Evolutionary conservation across 2,329 filamentous ascomycete genomes (phyloP), one percentile per base, ranked within the genome.

Genomic region (Fusarium albosuccineum): DNA sequence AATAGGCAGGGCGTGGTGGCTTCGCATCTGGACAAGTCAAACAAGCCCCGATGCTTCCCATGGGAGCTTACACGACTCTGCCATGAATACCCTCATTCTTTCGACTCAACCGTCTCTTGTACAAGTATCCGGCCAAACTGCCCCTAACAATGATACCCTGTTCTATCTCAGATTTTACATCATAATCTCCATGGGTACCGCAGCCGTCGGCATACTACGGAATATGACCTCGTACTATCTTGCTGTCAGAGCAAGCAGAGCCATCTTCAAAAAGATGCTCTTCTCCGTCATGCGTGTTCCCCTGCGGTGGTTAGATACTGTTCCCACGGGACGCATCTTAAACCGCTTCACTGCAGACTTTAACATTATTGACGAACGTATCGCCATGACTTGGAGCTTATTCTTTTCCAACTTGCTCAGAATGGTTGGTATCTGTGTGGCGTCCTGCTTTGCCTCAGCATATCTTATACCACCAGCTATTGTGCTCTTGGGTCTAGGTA

Each of bases 301-400:
- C 1, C 81, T 94, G 14, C 82, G 91, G 52, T 93, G 91, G 90
- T 82, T 94, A n/a, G 92, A 94, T 73, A 94, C 91, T 0, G 89
- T 93, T 0, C 92, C 92, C 0, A 82, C 92, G 0, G 92, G 92
- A 2, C 86, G 91, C 33, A 87, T 94, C 29, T 80, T 94, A 14
- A 94, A 94, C 76, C 86, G 92, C 2, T 92, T 94, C 74, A 92
- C 91, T 0, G 83, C 89, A 2, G 92, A 94, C 77, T 93, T 94
- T 75, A 87, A 89, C 67, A 84, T 88, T 26, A 85, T 94, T 46
- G 92, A 94, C 77, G 88, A 86, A 5, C 83, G 86, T 14, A 78
- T 94, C 22, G 85, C 88, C 3, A 85, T 86, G 69, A 86, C 90
- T 44, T 75, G 93, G 60, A 84, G 82, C 5, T 87, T 89, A 68